Base-by-base conservation (phyloP, 1,284 basidiomycete species). In the Trametes sp. region DNA sequence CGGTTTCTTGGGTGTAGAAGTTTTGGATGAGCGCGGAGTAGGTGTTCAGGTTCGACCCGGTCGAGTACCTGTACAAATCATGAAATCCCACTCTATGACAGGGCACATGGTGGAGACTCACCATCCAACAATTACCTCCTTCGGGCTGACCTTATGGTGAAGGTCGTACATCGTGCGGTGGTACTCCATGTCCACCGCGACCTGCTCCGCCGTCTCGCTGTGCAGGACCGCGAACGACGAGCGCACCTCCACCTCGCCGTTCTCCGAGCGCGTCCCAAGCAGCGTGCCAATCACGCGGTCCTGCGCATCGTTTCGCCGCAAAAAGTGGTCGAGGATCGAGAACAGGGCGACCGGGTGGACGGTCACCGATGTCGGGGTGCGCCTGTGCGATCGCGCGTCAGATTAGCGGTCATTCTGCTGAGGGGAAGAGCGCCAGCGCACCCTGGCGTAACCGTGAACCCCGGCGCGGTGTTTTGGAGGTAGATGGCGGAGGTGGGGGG, bases 11-110 rank as follows among this genome's bases (percentile, higher is more conserved):
- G 42, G 94, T 89, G 79, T 98, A 99, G 80, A 98, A 98, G 80
- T 98, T 96, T 85, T 99, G 98, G 74, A 99, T 98, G 68, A 99
- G 85, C 23, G 98, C 96, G 48, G 96, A 97, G 82, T 97, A 97
- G 16, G 94, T 94, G 82, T 98, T 97, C 63, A 99, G 86, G 67
- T 92, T 89, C 4, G 92, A 92, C 66, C 92, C 91, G 23, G 94
- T 96, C 21, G 94, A 94, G 79, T 96, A 96, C 93, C 93, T 95
- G 71, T 13, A 59, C 10, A 51, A 45, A 35, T 4, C 38, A 31
- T 26, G 33, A 51, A 45, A n/a, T 54, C 65, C 4, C n/a, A 6
- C 8, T 24, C 10, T 11, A 62, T 72, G 64, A 41, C n/a, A 26
- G 23, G 28, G 61, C 26, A 51, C 28, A 28, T 24, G 35, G 54